Base-by-base conservation (phyloP, 2,329 filamentous ascomycete genomes). In the Colletotrichum cordylinicola region DNA sequence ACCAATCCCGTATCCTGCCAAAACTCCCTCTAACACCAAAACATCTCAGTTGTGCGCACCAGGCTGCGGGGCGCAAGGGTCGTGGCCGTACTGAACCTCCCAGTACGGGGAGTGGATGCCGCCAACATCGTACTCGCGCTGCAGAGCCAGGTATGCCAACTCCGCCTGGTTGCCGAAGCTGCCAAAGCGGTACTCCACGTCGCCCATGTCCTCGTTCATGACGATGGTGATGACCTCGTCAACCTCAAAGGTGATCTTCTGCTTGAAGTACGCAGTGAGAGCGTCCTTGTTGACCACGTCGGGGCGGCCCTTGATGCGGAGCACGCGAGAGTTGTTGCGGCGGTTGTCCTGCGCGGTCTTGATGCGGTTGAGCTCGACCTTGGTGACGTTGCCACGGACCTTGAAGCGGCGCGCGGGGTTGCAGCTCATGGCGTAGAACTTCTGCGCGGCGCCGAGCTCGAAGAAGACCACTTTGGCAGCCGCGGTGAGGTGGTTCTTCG, bases 161-260 rank as follows among this genome's bases (percentile, higher is more conserved):
- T 90, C 86, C 0, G 89, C 85, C 84, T 92, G 90, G 81, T 88
- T 90, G 1, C 89, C 86, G 74, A 86, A 91, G 71, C 89, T 90
- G 1, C 88, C 89, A 77, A 92, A 92, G 13, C 86, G 84, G 78
- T 87, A 90, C 83, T 91, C 89, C 16, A 89, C 77, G 3, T 87
- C 83, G 0, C 79, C 79, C 27, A 83, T 81, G 1, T 77, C 76
- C 0, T 75, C 77, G 3, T 77, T 81, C 31, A 77, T 72, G 43
- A 81, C 78, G 24, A 87, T 80, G 21, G 81, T 78, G 4, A 82
- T 77, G 69, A 89, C 80, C 64, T 82, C 79, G 75, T 91, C 90
- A 9, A 88, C 74, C 78, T 91, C 84, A 77, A 87, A 91, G 3
- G 82, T 81, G 71, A 91, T 87, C 29, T 85, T 83, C 8, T 67